Base-by-base conservation (phyloP, 257 asterid genomes). In the Forsythia suspensa region DNA sequence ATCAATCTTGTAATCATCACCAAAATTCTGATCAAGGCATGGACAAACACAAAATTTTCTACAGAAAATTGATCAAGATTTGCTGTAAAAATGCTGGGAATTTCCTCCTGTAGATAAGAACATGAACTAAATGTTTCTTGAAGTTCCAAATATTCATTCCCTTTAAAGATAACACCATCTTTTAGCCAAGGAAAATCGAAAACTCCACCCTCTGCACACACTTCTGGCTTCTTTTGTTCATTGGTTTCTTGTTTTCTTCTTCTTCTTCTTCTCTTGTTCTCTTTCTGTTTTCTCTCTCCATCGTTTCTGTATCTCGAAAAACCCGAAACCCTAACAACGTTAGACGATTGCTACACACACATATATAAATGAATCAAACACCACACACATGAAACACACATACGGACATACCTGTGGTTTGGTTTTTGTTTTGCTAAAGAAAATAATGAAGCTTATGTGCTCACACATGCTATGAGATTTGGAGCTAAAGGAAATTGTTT, bases 131-230 rank as follows among this genome's bases (percentile, higher is more conserved):
- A 57, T 57, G 67, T 57, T 36, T 67, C 72, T 67, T 67, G 20
- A n/a, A 67, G 3, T 67, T 67, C 72, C 21, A 67, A 24, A 37
- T 6, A 34, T 67, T 67, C 72, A 34, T 34, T 42, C 34, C 18
- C 39, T 67, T 67, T 67, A 67, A 67, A 67, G 42, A 67, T 67
- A 3, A 37, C 39, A 34, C 72, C 20, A 9, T 67, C 72, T 36
- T 67, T 67, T 4, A 67, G 72, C 72, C 72, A 67, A 11, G 72
- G 72, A 37, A 67, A 67, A 67, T 67, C 72, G 40, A 67, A 34
- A 6, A 67, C 72, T 67, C 72, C 72, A 29, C 43, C 72, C 16
- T 24, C 71, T 66, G 20, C 71, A 11, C 41, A 7, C 65, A n/a
- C 2, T 55, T 55, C 65, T 55, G 21, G 24, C 10, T 55, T 55